A percentile compares a stretch with the other conserved stretches of the same genome.
Conservation (phyloP, 768 basidiomycete genomes). For the Psilocybe azurescens region DNA sequence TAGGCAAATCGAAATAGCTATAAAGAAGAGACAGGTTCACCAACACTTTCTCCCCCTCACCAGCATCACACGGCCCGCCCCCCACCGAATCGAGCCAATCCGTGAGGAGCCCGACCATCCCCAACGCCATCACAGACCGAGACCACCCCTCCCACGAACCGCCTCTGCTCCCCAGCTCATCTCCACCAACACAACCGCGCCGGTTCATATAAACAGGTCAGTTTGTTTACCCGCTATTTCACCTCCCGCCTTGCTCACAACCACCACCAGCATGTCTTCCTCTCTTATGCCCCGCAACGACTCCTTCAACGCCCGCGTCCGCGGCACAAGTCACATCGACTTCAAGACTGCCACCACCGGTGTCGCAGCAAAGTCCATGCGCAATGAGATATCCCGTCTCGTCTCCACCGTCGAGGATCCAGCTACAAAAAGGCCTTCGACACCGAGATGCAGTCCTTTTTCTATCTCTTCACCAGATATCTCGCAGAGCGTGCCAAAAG, state of each 20-base stretch:
- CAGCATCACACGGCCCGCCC: constrained; percentile 11
- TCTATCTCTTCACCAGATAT: constrained; percentile 95
- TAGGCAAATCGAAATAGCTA: constrained; percentile 20
- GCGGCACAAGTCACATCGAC: constrained; percentile 85
- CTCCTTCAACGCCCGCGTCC: constrained; percentile 72
- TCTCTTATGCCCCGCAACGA: constrained; percentile 67
- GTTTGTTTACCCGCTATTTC: constrained; percentile 34
- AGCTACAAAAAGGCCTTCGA: constrained; percentile 87
- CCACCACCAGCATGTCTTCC: constrained; percentile 48
- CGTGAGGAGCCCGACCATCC: constrained; percentile 55
- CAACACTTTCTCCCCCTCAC: constrained; percentile 11
- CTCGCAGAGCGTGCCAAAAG: constrained; percentile 87
- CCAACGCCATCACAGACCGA: constrained; percentile 70
- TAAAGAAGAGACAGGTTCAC: constrained; percentile 17
- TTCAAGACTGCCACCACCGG: constrained; percentile 98
- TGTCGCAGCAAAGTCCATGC: constrained; percentile 94
- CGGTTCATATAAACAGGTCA: constrained; percentile 59
- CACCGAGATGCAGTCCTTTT: constrained; percentile 96
- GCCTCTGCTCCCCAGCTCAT: constrained; percentile 63
- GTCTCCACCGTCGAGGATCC: constrained; percentile 85
- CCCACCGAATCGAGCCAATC: constrained; percentile 39
- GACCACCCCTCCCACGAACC: constrained; percentile 46
- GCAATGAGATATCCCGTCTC: constrained; percentile 96
- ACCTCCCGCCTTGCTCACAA: constrained; percentile 20
- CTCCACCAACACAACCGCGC: constrained; percentile 67